Percentiles rank a stretch among this genome's conserved stretches.
phyloP scores from a whole-genome alignment of 1,284 basidiomycete genomes.

The Sanghuangporus baumii region DNA sequence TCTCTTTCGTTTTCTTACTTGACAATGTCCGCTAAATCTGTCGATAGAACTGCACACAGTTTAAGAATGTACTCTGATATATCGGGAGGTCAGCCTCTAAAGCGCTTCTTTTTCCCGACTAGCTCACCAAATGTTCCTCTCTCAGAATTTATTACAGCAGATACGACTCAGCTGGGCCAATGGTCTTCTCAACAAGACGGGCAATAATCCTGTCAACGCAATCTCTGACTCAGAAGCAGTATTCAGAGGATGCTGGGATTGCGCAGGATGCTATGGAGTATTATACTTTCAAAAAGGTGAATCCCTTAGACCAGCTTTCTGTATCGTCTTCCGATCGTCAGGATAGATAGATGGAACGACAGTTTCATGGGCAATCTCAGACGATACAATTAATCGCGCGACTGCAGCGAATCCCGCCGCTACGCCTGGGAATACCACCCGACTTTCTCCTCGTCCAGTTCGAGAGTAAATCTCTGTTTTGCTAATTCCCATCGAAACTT shows the following conservation, averaged over 20 bases:
- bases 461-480: not conserved
- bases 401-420: not conserved
- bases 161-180: constrained; percentile 24
- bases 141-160: constrained; percentile 32
- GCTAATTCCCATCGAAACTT: not conserved
- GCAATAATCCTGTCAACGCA: constrained; percentile 26
- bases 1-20: constrained; percentile 29
- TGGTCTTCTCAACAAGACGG: constrained; percentile 27
- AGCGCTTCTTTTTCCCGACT: constrained; percentile 24
- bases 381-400: not conserved
- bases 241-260: constrained; percentile 26
- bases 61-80: constrained; percentile 23
- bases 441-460: constrained; percentile 4
- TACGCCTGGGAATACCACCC: not conserved
- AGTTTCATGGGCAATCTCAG: constrained; percentile 9
- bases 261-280: constrained; percentile 31
- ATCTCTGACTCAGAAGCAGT: constrained; percentile 31
- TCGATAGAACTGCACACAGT: constrained; percentile 20
- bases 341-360: constrained; percentile 2
- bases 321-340: not conserved
- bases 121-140: not conserved
- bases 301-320: not conserved
- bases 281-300: constrained; percentile 28
- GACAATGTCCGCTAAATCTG: constrained; percentile 20
- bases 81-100: constrained; percentile 4